phyloP scores from a whole-genome alignment of 2,329 filamentous ascomycete genomes.

The Capronia americana region DNA sequence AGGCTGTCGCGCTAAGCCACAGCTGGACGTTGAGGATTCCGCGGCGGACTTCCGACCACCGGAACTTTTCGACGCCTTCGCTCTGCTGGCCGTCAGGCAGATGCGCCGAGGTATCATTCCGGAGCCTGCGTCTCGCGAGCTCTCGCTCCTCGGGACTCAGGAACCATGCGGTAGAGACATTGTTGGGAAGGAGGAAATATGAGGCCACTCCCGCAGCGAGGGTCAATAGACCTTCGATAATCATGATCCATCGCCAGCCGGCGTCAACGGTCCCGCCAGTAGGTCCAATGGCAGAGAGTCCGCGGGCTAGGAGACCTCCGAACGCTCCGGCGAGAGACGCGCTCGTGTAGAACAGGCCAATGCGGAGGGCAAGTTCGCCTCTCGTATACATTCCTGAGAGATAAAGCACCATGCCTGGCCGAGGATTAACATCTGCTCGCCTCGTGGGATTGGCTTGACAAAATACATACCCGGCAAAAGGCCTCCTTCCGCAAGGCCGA shows the following conservation, averaged over 20 bases:
- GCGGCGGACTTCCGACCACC: constrained; percentile 72
- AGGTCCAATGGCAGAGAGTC: constrained; percentile 78
- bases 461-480: constrained; percentile 44
- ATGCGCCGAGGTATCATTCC: constrained; percentile 72
- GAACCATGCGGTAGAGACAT: constrained; percentile 77
- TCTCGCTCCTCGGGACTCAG: constrained; percentile 71
- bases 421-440: background rate
- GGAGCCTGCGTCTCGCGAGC: constrained; percentile 73
- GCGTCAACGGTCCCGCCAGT: constrained; percentile 58
- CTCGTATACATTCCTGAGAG: constrained; percentile 68
- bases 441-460: background rate
- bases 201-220: constrained; percentile 40
- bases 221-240: constrained; percentile 46
- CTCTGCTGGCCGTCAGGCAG: constrained; percentile 54
- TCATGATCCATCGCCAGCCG: constrained; percentile 36
- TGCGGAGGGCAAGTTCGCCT: constrained; percentile 76
- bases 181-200: constrained; percentile 74
- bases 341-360: constrained; percentile 82
- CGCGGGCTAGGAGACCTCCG: constrained; percentile 81
- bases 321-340: constrained; percentile 84
- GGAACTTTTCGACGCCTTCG: constrained; percentile 70
- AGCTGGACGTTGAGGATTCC: constrained; percentile 72
- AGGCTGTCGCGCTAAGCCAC: constrained; percentile 80
- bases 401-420: constrained; percentile 49
- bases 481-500: constrained; percentile 51